phyloP scores from a whole-genome alignment of 1,139 yeast species.

The Yamadazyma pseudoaaseri region DNA sequence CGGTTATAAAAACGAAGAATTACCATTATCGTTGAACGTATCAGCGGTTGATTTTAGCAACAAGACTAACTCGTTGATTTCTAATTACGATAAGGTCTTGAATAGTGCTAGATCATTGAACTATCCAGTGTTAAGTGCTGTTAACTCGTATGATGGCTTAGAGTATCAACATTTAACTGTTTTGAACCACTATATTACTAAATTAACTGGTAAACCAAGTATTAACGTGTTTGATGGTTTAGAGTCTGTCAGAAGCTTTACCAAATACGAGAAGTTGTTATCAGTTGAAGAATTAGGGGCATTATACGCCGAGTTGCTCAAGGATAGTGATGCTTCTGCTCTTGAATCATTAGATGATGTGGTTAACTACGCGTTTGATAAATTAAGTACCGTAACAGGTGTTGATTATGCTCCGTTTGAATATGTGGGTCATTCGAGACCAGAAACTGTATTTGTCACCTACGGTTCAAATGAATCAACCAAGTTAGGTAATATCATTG shows the following conservation, averaged over 20 bases:
- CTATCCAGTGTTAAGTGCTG: constrained; percentile 72
- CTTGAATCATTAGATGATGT: constrained; percentile 23
- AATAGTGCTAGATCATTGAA: constrained; percentile 63
- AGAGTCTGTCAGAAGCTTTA: constrained; percentile 56
- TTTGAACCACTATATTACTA: constrained; percentile 63
- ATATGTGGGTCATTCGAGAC: constrained; percentile 59
- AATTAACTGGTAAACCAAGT: constrained; percentile 52
- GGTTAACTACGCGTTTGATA: constrained; percentile 38
- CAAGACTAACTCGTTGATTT: constrained; percentile 48
- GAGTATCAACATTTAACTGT: constrained; percentile 72
- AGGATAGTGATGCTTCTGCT: constrained; percentile 15
- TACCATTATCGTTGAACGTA: constrained; percentile 70
- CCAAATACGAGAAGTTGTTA: constrained; percentile 47
- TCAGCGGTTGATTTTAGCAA: constrained; percentile 71
- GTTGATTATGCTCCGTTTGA: constrained; percentile 66
- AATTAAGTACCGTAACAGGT: constrained; percentile 59
- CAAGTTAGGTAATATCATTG: constrained; percentile 48
- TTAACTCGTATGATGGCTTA: constrained; percentile 40
- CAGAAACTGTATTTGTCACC: constrained; percentile 72
- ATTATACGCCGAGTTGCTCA: constrained; percentile 38
- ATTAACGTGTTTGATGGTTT: constrained; percentile 81
- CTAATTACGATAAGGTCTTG: constrained; percentile 68
- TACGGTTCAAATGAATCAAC: constrained; percentile 72
- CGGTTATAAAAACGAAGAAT: constrained; percentile 27
- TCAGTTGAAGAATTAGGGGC: constrained; percentile 45